Evolutionary conservation across 768 basidiomycete species (phyloP).

Genomic region (Trametes meyenii): DNA sequence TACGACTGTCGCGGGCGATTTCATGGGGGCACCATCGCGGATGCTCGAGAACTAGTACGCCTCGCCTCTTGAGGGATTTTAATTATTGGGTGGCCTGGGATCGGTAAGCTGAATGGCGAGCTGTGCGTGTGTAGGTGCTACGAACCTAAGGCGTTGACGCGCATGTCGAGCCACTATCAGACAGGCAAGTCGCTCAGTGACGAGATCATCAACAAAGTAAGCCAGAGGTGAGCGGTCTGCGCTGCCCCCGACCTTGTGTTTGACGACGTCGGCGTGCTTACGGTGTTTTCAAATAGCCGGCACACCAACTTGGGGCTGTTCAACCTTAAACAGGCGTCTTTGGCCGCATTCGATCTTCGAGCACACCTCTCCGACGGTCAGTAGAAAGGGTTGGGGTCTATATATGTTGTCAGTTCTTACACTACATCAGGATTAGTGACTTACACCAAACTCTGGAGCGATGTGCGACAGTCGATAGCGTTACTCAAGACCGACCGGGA

Average conservation of each 20-base stretch:
- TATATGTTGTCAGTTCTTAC: neutral
- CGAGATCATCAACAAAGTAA: conserved; percentile 77
- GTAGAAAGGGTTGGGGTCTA: neutral
- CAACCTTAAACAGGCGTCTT: conserved; percentile 83
- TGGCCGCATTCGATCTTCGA: conserved; percentile 75
- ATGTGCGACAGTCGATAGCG: conserved; percentile 66
- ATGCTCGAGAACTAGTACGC: conserved; percentile 89
- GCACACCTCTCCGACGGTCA: conserved; percentile 70
- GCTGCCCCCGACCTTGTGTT: too few species aligned
- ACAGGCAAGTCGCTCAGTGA: conserved; percentile 66
- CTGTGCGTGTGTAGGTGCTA: neutral
- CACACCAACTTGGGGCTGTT: conserved; percentile 83
- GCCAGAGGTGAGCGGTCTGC: conserved; percentile 58
- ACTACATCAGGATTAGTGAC: conserved; percentile 56
- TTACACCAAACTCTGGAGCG: conserved; percentile 80
- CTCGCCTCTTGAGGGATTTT: neutral
- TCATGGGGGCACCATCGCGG: conserved; percentile 88
- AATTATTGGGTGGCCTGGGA: too few species aligned
- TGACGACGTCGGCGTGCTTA: neutral
- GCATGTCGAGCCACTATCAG: conserved; percentile 82
- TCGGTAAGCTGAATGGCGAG: neutral
- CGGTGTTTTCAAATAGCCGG: conserved; percentile 33
- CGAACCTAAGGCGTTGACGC: conserved; percentile 62
- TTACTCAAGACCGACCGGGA: conserved; percentile 63
- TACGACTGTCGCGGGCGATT: conserved; percentile 61